Evolutionary conservation across 495 filamentous ascomycete genomes (phyloP), one percentile per base, ranked within the genome.

Genomic region (Stereocaulon alpinum): DNA sequence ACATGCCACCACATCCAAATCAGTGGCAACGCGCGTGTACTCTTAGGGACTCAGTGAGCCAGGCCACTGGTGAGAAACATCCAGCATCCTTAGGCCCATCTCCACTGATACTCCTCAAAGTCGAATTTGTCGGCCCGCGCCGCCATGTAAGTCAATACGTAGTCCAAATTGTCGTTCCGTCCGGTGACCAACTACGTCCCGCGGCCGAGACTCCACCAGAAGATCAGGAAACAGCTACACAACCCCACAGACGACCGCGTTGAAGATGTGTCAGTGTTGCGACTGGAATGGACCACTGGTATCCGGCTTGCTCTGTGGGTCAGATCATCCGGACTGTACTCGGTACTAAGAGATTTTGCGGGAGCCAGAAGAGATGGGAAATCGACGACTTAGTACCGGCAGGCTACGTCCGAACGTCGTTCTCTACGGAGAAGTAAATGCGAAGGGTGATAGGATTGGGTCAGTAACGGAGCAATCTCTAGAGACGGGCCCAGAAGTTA

Each of bases 181-280:
- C 42, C 55, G 20, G 42, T 48, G 20, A 12, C 42, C 22, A 58
- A 58, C 17, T 58, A 17, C 29, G n/a, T 58, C 55, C 29, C 20
- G 40, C 55, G 42, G 11, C 55, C 40, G 11, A 27, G 29, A 37
- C 43, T 58, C 14, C 55, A 58, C 6, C 42, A 37, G 11, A 44
- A 49, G 29, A 58, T 58, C 27, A 58, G 45, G 34, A 24, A 58
- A 22, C 42, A 58, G 32, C 34, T 48, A 40, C 42, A 58, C 44
- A 42, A 58, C 18, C 40, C 22, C 3, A 47, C 27, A 17, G 29
- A 45, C 47, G 27, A 47, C 10, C 3, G 22, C 24, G 20, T n/a
- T 6, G 6, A 18, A 37, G 49, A 52, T 18, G 15, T 52, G 30
- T 24, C 24, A 24, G 24, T 24, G 24, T 24, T 24, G 24, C 3